Evolutionary conservation across 192 early-diverging fungal species (phyloP).

Genomic region (Backusella parvicylindrica): DNA sequence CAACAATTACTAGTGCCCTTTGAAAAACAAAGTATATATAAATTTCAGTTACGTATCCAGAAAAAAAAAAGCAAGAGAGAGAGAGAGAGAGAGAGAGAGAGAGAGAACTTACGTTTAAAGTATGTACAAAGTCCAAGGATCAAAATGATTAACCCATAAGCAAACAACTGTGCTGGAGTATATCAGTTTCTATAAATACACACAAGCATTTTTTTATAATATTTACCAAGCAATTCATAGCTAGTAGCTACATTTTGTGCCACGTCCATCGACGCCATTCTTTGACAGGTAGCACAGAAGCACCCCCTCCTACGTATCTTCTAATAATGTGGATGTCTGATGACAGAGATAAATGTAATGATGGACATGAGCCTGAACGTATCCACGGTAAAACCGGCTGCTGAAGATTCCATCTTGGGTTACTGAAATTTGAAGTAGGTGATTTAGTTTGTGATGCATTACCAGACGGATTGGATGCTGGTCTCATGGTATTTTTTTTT

Average conservation of each 20-base stretch:
- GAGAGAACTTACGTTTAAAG: neutral
- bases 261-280: constrained; percentile 31
- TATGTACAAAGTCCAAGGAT: neutral
- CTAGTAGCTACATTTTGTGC: constrained; percentile 33
- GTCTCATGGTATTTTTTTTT: too few species aligned
- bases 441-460: neutral
- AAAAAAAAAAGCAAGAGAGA: too few species aligned
- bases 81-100: too few species aligned
- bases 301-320: neutral
- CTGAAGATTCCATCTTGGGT: neutral
- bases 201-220: neutral
- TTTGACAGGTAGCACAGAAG: neutral
- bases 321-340: neutral
- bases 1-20: constrained; percentile 9
- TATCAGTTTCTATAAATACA: neutral
- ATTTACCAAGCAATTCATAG: constrained; percentile 36
- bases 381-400: neutral
- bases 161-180: neutral
- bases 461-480: neutral
- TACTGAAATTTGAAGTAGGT: neutral
- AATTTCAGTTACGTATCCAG: too few species aligned
- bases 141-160: neutral
- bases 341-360: neutral
- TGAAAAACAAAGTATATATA: neutral
- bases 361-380: neutral